Base-by-base conservation (phyloP, 495 filamentous ascomycete genomes). In the Aspergillus nidulans region DNA sequence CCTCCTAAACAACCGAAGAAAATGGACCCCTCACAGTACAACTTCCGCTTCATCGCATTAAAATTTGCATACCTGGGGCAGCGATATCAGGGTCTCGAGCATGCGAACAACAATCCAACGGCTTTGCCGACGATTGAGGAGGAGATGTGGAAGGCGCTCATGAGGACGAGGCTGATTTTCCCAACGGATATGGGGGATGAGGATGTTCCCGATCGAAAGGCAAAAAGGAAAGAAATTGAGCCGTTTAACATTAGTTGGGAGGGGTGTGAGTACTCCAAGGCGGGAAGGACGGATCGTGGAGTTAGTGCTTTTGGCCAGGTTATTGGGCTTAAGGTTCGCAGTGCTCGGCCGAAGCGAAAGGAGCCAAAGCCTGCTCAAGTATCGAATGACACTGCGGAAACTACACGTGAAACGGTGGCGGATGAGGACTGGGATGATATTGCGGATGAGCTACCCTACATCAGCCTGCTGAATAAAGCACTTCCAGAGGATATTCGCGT, bases 221-320 rank as follows among this genome's bases (percentile, higher is more conserved):
- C 45, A 42, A 65, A 64, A 15, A 55, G 68, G 18, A 58, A 67
- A 15, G 58, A 53, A 23, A 41, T 69, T 30, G 65, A 70, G 44
- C 70, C 74, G 10, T 72, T 69, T 52, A 69, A 77, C 42, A 71
- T 86, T 16, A 85, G 88, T 64, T 96, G 89, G 80, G 82, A 88
- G 28, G 84, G 84, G 0, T 89, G 80, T 63, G 86, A 95, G 44
- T 98, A 97, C 69, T 89, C 88, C 1, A 98, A 97, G 67, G 95
- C 92, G 62, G 94, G 94, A 1, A 77, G 94, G 50, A 98, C 94
- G 15, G 94, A 98, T 65, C 80, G 81, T 51, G 94, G 94, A 20
- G 94, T 98, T 25, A 96, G 90, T 73, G 91, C 94, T 6, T 98
- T 97, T 76, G 95, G 94, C 4, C 94, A 98, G 73, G 94, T 98